Evolutionary conservation across 1,284 basidiomycete species (phyloP).

Genomic region (Trichosporon sp.): DNA sequence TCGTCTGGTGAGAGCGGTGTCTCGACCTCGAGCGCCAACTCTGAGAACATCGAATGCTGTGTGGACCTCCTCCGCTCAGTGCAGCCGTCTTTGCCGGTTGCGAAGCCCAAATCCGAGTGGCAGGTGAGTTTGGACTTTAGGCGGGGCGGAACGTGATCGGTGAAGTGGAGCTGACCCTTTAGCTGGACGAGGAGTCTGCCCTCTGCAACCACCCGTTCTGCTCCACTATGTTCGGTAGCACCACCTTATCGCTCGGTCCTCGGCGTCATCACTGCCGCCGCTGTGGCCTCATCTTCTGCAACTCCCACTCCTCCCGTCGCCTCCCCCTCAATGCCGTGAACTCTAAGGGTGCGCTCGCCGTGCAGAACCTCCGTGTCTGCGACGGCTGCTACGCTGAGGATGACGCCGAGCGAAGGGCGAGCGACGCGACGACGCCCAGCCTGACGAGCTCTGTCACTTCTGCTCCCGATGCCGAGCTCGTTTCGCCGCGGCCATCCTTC

Average conservation of each 20-base stretch:
- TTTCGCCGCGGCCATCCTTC: not conserved
- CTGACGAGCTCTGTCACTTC: constrained; percentile 19
- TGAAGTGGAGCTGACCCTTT: constrained; percentile 7
- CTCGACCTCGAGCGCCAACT: not conserved
- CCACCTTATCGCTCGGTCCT: constrained; percentile 31
- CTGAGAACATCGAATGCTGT: constrained; percentile 5
- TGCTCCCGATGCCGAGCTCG: constrained; percentile 14
- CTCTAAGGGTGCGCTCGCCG: constrained; percentile 13
- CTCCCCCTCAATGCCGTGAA: constrained; percentile 21
- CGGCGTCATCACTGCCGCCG: constrained; percentile 44
- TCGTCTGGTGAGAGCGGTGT: not conserved
- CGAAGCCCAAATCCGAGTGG: constrained; percentile 26
- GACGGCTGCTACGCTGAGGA: constrained; percentile 30
- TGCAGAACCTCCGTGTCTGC: constrained; percentile 34
- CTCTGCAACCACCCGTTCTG: constrained; percentile 41
- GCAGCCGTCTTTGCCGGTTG: constrained; percentile 5
- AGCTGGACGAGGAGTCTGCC: constrained; percentile 35
- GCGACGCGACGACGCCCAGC: constrained; percentile 15
- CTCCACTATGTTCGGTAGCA: constrained; percentile 39
- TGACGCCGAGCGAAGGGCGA: constrained; percentile 6
- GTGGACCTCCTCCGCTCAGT: constrained; percentile 13
- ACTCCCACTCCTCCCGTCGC: constrained; percentile 30
- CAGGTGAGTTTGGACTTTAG: constrained; percentile 29
- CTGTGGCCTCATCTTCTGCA: constrained; percentile 42
- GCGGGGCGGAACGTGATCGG: not conserved